These are phyloP conservation scores for Vitis riparia DNA, from an alignment of 164 flowering plant genomes.

Conservation along the genomic window DNA sequence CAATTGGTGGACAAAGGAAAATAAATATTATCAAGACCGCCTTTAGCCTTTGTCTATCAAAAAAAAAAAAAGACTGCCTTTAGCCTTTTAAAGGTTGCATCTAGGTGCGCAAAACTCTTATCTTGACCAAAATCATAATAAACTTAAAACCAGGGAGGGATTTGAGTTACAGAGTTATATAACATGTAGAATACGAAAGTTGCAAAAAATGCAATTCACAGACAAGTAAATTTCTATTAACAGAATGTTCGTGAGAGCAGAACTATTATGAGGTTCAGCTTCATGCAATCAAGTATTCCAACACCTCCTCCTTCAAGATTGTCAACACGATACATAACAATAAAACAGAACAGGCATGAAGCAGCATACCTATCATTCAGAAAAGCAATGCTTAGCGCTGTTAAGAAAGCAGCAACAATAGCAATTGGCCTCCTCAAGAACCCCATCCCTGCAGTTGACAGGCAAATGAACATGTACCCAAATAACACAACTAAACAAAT, in stretches of 20 bases:
- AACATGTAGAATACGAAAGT: too few relatives aligned
- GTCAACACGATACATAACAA: not conserved
- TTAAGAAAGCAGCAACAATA: slow-evolving; percentile 76
- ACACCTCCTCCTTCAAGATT: not conserved
- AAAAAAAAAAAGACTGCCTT: too few relatives aligned
- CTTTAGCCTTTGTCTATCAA: too few relatives aligned
- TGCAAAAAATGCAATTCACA: not conserved
- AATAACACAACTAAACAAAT: not conserved
- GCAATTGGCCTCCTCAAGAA: slow-evolving; percentile 81
- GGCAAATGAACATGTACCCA: not conserved
- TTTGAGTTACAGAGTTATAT: too few relatives aligned
- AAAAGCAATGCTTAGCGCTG: slow-evolving; percentile 76
- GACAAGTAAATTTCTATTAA: not conserved
- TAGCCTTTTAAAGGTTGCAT: too few relatives aligned
- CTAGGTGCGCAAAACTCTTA: too few relatives aligned
- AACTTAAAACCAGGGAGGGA: too few relatives aligned
- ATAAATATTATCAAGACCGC: too few relatives aligned
- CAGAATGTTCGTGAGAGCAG: not conserved
- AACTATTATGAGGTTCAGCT: too few relatives aligned
- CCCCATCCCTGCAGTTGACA: slow-evolving; percentile 60
- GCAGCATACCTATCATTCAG: slow-evolving; percentile 81
- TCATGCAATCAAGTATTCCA: not conserved
- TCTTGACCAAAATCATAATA: too few relatives aligned
- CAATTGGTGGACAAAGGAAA: too few relatives aligned
- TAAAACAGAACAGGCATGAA: not conserved